These are phyloP conservation scores for Brasenia schreberi DNA, from an alignment of 164 flowering plant genomes.

Conservation along the genomic window DNA sequence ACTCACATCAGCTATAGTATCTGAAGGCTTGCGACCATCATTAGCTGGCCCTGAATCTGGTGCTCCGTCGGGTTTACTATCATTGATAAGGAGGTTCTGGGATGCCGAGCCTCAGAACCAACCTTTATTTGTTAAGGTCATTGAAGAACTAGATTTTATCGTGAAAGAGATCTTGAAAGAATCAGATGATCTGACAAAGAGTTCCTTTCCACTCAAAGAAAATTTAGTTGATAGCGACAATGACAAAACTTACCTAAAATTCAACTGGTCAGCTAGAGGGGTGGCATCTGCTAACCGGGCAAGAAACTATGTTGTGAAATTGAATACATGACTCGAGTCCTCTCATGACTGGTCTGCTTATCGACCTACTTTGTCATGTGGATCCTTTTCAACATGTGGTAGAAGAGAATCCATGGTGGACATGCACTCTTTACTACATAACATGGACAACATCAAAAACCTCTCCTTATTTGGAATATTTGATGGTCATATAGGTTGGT, in stretches of 20 bases:
- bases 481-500: constrained; percentile 93
- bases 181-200: neutral
- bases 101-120: constrained; percentile 54
- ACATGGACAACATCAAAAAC: constrained; percentile 38
- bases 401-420: constrained; percentile 95
- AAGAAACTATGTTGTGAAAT: constrained; percentile 12
- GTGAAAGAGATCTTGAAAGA: constrained; percentile 14
- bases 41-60: constrained; percentile 46
- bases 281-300: constrained; percentile 21
- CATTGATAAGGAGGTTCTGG: constrained; percentile 78
- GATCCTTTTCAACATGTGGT: constrained; percentile 87
- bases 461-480: constrained; percentile 76
- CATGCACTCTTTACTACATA: constrained; percentile 73
- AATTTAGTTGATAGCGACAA: constrained; percentile 3
- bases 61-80: constrained; percentile 35
- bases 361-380: constrained; percentile 64
- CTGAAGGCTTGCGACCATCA: constrained; percentile 70
- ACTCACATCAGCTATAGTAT: constrained; percentile 85
- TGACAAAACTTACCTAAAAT: constrained; percentile 24
- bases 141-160: constrained; percentile 38
- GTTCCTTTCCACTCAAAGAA: neutral
- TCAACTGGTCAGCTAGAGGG: constrained; percentile 69
- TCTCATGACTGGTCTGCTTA: constrained; percentile 23
- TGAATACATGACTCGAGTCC: constrained; percentile 22
- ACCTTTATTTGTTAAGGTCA: constrained; percentile 67